Conservation (phyloP, 352 stramenopile genomes). For the Thalassiosira livingstoniorum region DNA sequence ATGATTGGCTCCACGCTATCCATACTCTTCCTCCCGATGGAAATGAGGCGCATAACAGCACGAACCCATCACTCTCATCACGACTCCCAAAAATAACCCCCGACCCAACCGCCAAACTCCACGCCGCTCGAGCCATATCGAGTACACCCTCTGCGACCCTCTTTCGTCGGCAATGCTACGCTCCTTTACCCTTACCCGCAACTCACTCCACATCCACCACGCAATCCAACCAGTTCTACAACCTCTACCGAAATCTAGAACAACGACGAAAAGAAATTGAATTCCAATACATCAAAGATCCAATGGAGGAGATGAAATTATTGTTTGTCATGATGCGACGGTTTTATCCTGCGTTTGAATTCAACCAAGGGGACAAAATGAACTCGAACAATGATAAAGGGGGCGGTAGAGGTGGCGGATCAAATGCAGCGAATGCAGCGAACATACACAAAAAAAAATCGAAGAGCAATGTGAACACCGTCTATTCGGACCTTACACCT, state of each 20-base stretch:
- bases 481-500: conserved; percentile 35
- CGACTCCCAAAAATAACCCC: conserved; percentile 37
- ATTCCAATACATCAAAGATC: conserved; percentile 53
- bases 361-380: background rate
- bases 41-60: no score
- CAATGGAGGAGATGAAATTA: conserved; percentile 47
- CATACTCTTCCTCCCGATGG: background rate
- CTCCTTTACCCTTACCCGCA: conserved; percentile 17
- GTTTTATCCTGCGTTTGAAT: conserved; percentile 49
- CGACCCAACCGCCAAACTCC: conserved; percentile 30
- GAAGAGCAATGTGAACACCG: conserved; percentile 43
- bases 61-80: conserved; percentile 6
- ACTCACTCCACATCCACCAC: no score
- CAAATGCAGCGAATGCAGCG: background rate
- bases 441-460: conserved; percentile 60
- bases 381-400: background rate
- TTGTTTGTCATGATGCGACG: conserved; percentile 47
- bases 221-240: conserved; percentile 10
- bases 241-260: conserved; percentile 61
- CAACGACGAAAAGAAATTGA: conserved; percentile 55
- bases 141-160: conserved; percentile 39
- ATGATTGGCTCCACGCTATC: conserved; percentile 34
- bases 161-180: conserved; percentile 62
- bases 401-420: background rate
- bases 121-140: conserved; percentile 47